phyloP scores from a whole-genome alignment of 1,139 yeast genomes.

The Geotrichum phurueaensis region DNA sequence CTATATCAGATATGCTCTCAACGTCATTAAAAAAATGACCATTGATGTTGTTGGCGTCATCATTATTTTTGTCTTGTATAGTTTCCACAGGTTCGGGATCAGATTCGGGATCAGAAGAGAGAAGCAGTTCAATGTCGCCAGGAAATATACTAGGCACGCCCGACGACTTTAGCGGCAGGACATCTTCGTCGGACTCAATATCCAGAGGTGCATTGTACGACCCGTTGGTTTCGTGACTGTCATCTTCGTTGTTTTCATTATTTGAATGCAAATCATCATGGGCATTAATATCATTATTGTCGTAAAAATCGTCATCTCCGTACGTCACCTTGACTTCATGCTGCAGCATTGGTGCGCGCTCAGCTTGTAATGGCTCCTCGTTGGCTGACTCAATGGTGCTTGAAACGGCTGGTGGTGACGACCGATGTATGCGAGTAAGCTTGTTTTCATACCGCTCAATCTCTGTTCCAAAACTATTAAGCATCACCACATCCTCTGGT shows the following conservation, averaged over 20 bases:
- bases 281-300: background rate
- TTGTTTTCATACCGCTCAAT: constrained; percentile 1
- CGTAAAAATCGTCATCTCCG: background rate
- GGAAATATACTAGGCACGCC: background rate
- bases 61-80: background rate
- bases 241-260: background rate
- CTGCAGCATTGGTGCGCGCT: background rate
- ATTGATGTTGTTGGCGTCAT: background rate
- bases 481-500: background rate
- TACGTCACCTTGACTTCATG: background rate
- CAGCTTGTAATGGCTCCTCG: background rate
- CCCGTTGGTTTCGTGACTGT: background rate
- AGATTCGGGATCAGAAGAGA: background rate
- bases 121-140: background rate
- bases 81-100: background rate
- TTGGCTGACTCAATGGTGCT: background rate
- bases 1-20: constrained; percentile 7
- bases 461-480: constrained; percentile 6
- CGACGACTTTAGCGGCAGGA: background rate
- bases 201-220: constrained; percentile 3
- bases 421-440: background rate
- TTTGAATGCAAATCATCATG: background rate
- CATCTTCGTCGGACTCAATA: constrained; percentile 3
- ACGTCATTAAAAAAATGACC: background rate
- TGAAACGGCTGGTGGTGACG: background rate